These are phyloP conservation scores for Drechslerella coelobrocha DNA, from an alignment of 2,329 filamentous ascomycete genomes.

Conservation along the genomic window DNA sequence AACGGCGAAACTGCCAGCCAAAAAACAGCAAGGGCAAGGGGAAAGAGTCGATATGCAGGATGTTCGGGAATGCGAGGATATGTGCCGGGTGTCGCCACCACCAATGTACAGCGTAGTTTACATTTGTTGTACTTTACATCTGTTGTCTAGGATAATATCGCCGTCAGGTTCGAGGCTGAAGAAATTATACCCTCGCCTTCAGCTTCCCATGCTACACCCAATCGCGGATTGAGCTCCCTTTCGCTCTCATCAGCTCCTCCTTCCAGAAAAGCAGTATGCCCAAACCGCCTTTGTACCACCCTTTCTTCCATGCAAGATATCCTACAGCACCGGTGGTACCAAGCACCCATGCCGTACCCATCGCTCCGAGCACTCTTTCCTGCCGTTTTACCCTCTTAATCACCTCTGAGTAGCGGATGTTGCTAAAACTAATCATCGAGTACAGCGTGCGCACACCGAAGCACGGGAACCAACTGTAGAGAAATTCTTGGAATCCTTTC, in stretches of 20 bases:
- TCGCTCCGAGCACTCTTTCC: conserved; percentile 66
- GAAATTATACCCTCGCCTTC: no score
- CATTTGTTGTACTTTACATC: no score
- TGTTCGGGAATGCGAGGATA: no score
- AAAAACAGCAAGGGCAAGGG: no score
- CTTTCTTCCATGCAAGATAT: conserved; percentile 22
- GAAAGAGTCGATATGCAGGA: no score
- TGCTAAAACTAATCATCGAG: conserved; percentile 88
- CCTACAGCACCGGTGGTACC: conserved; percentile 53
- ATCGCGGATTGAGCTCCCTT: conserved; percentile 8
- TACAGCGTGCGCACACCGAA: conserved; percentile 94
- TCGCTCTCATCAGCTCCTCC: conserved; percentile 30
- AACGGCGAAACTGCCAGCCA: no score
- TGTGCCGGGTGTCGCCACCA: no score
- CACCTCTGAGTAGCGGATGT: conserved; percentile 87
- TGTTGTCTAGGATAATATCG: no score
- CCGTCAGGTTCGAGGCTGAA: no score
- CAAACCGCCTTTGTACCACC: conserved; percentile 30
- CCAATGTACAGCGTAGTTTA: no score
- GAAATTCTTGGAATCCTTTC: conserved; percentile 83
- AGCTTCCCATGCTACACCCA: conserved; percentile 1
- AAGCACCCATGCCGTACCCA: conserved; percentile 58
- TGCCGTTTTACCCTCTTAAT: conserved; percentile 73
- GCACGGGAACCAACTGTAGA: conserved; percentile 76
- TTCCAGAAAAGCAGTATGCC: conserved; percentile 25